These are phyloP conservation scores for Ambrosiella cleistominuta DNA, from an alignment of 2,329 filamentous ascomycete species.

Conservation along the genomic window DNA sequence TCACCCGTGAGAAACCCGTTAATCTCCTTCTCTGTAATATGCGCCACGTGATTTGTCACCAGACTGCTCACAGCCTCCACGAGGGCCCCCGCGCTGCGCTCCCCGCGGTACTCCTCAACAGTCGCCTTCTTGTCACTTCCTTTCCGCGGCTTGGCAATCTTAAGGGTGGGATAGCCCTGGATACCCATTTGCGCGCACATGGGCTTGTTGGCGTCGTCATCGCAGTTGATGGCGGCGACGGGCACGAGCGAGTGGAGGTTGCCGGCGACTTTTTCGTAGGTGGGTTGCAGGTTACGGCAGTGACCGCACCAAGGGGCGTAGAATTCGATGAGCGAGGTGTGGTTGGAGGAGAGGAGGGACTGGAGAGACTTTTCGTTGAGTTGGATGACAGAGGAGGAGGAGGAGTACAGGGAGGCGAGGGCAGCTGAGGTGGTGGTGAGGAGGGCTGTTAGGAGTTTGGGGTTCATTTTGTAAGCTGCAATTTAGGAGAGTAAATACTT, in stretches of 20 bases:
- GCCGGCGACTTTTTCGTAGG: constrained; percentile 84
- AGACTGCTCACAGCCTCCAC: constrained; percentile 68
- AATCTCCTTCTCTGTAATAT: constrained; percentile 61
- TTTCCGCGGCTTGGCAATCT: constrained; percentile 75
- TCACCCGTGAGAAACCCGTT: constrained; percentile 53
- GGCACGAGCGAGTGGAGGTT: constrained; percentile 83
- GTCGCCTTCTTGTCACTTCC: constrained; percentile 43
- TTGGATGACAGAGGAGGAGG: constrained; percentile 74
- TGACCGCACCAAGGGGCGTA: constrained; percentile 97
- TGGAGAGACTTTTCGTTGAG: constrained; percentile 62
- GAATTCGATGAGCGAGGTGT: constrained; percentile 74
- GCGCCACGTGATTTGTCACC: constrained; percentile 82
- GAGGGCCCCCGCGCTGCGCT: constrained; percentile 69
- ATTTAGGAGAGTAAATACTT: neutral
- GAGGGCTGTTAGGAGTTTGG: constrained; percentile 26
- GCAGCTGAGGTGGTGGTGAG: constrained; percentile 38
- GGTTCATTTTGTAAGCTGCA: neutral
- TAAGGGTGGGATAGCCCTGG: constrained; percentile 87
- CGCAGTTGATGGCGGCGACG: constrained; percentile 87
- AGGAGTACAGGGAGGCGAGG: constrained; percentile 62
- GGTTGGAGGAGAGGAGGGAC: constrained; percentile 72
- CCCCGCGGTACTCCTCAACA: constrained; percentile 81
- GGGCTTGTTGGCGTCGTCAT: constrained; percentile 79
- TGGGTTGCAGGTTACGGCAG: constrained; percentile 87
- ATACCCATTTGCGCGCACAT: constrained; percentile 76